A percentile compares a stretch with the other conserved stretches of the same genome.
Conservation (phyloP, 768 basidiomycete species). For the Rubroboletus pulcherrimus region DNA sequence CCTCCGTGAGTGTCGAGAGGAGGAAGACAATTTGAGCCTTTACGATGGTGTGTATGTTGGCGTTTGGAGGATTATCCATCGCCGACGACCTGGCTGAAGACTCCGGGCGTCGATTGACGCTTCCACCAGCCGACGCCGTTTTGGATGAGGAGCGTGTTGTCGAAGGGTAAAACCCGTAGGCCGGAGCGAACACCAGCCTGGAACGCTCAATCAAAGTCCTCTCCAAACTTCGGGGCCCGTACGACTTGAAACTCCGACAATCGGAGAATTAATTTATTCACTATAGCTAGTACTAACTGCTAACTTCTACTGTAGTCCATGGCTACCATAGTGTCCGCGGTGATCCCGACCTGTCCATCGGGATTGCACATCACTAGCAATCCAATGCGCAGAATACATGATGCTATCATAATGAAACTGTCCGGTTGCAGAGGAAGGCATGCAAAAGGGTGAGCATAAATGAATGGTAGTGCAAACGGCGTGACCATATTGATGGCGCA, state of each 20-base stretch:
- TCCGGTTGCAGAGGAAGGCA: not conserved
- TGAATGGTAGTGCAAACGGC: not conserved
- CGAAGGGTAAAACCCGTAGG: constrained; percentile 33
- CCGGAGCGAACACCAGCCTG: constrained; percentile 33
- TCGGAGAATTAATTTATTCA: constrained; percentile 15
- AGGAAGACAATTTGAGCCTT: constrained; percentile 98
- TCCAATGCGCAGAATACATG: not conserved
- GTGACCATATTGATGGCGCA: not conserved
- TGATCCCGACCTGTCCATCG: not conserved
- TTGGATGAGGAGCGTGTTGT: constrained; percentile 35
- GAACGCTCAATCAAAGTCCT: constrained; percentile 21
- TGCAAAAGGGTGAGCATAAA: not conserved
- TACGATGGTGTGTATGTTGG: constrained; percentile 89
- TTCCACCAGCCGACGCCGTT: constrained; percentile 72
- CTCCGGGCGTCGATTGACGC: constrained; percentile 66
- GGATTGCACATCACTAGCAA: not conserved
- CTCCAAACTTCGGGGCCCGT: constrained; percentile 14
- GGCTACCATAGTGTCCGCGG: not conserved
- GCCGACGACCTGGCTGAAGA: constrained; percentile 73
- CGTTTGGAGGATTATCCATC: constrained; percentile 82
- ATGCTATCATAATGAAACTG: not conserved
- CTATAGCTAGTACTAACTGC: no score
- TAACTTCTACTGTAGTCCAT: not conserved
- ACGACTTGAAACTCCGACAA: constrained; percentile 17
- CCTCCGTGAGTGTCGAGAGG: constrained; percentile 92